Base-by-base conservation (phyloP, 306 rosid species). In the Mimosa pudica region DNA sequence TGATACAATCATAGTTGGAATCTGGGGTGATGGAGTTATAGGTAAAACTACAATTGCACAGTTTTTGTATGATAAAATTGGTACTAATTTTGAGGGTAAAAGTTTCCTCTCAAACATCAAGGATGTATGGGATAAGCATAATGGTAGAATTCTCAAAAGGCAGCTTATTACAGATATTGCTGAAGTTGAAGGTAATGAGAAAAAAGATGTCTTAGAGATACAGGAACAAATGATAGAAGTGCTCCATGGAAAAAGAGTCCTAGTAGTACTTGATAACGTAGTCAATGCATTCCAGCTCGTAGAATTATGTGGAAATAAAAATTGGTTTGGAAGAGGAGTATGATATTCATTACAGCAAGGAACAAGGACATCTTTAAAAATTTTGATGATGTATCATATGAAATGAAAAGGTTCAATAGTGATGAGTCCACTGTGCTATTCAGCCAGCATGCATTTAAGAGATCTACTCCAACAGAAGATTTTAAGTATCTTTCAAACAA, bases 171-270 rank as follows among this genome's bases (percentile, higher is more conserved):
- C 72, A 67, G 24, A 67, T 67, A 41, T 67, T n/a, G 8, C 13
- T 41, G 47, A 8, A 7, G 24, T 10, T 41, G 47, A 30, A 38
- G 12, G 3, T 4, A 14, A 16, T 30, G 38, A 67, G 51, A 67
- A n/a, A 67, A 5, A n/a, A 8, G 72, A 41, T 18, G 47, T 41
- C 24, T 2, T 17, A 41, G 20, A 17, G 72, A 45, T 45, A 17
- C 24, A 16, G 41, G 47, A 44, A 67, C 72, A 61, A 61, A 24
- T 30, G 66, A 41, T 16, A 32, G 1, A 7, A 9, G 10, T 41
- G 4, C 72, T 67, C 72, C 20, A 67, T 67, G 63, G 63, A 57
- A 67, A 41, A 41, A 67, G 24, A 44, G 72, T 67, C 14, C 48
- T 67, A 41, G 32, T 67, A 17, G 72, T 67, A 41, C 72, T 67